These are phyloP conservation scores for Durusdinium trenchii DNA, from an alignment of 73 alveolate genomes.

Conservation along the genomic window DNA sequence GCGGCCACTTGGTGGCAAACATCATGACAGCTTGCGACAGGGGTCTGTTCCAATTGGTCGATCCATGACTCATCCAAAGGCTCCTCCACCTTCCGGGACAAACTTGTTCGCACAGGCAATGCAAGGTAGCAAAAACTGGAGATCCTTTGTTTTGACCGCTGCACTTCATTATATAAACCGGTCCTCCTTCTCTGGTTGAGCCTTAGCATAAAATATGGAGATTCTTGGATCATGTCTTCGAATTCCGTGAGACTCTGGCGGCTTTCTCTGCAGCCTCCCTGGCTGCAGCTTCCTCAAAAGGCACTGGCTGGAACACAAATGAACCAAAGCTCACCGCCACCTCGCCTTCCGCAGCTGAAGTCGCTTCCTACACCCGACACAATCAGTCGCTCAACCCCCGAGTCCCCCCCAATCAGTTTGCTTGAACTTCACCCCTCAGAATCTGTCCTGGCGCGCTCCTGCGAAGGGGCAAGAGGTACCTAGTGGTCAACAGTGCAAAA, in stretches of 20 bases:
- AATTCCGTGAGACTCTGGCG: neutral
- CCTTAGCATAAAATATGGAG: neutral
- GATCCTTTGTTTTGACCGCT: neutral
- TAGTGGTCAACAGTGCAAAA: neutral
- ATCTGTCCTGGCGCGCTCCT: slow-evolving; percentile 59
- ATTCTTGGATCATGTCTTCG: neutral
- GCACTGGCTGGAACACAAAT: neutral
- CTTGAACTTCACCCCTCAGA: too few relatives aligned
- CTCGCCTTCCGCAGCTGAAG: slow-evolving; percentile 73
- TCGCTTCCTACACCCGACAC: slow-evolving; percentile 20
- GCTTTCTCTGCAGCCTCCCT: slow-evolving; percentile 89
- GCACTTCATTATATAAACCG: neutral
- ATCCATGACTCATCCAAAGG: slow-evolving; percentile 86
- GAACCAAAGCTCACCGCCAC: neutral
- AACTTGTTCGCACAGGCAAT: too few relatives aligned
- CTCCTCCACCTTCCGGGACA: slow-evolving; percentile 31
- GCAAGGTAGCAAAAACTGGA: neutral
- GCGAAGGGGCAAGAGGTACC: slow-evolving; percentile 84
- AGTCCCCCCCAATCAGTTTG: too few relatives aligned
- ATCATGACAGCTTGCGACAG: neutral
- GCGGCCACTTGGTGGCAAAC: neutral
- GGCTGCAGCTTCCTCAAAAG: slow-evolving; percentile 68
- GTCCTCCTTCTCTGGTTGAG: slow-evolving; percentile 35
- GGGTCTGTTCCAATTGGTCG: slow-evolving; percentile 81
- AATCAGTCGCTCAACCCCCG: too few relatives aligned